Percentiles rank a stretch among this genome's conserved stretches.
These are phyloP conservation scores for Neurospora sp. DNA, from an alignment of 495 filamentous ascomycete genomes.

Conservation along the genomic window DNA sequence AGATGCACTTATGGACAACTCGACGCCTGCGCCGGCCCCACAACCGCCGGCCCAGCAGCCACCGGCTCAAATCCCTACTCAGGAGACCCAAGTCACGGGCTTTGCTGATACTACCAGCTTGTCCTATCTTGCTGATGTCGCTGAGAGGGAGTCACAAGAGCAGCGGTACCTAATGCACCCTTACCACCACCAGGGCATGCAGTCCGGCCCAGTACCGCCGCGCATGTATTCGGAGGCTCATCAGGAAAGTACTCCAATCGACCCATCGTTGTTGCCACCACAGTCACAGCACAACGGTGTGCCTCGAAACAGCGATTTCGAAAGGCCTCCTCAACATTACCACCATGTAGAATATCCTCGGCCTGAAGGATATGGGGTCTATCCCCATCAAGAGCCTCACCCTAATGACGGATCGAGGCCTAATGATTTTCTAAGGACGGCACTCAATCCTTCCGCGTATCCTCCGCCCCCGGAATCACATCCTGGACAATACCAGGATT, in stretches of 20 bases:
- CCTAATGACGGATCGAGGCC: conserved; percentile 4
- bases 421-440: conserved; percentile 33
- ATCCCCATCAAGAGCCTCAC: background rate
- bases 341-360: conserved; percentile 8
- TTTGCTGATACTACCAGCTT: conserved; percentile 12
- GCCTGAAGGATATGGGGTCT: background rate
- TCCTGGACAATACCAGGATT: background rate
- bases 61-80: conserved; percentile 2
- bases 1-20: conserved; percentile 32
- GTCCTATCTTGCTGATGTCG: conserved; percentile 23
- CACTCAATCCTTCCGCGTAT: conserved; percentile 25
- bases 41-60: conserved; percentile 3
- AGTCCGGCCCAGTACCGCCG: background rate
- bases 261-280: background rate
- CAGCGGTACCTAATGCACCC: background rate
- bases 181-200: background rate
- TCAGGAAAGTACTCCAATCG: conserved; percentile 4
- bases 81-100: background rate
- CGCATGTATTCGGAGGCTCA: background rate
- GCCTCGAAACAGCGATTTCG: background rate
- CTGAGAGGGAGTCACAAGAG: conserved; percentile 6
- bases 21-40: conserved; percentile 9
- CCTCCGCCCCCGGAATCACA: background rate
- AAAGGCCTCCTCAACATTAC: background rate
- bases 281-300: background rate